A percentile compares a stretch with the other conserved stretches of the same genome.
These are phyloP conservation scores for Calocera viscosa DNA, from an alignment of 768 basidiomycete species.

Conservation along the genomic window DNA sequence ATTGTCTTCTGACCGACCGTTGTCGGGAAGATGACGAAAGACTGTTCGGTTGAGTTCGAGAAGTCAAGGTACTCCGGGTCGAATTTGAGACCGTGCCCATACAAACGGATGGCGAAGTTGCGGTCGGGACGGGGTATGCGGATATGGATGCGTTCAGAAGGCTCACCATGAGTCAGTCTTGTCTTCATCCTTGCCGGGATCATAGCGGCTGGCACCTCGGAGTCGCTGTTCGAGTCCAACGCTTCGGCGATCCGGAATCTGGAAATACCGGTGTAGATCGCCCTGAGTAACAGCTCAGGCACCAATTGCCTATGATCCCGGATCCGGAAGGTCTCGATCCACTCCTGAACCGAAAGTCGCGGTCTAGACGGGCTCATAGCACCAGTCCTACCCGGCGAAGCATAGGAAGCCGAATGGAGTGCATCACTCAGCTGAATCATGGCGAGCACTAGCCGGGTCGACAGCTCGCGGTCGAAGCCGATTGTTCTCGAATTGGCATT, in stretches of 20 bases:
- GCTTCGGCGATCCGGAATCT: conserved; percentile 46
- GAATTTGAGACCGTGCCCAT: conserved; percentile 77
- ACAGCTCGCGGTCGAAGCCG: conserved; percentile 71
- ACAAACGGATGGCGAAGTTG: conserved; percentile 66
- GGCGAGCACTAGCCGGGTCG: conserved; percentile 61
- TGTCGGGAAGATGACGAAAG: conserved; percentile 83
- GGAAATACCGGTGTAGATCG: conserved; percentile 62
- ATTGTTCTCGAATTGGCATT: conserved; percentile 71
- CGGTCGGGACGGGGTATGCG: conserved; percentile 76
- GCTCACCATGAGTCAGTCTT: conserved; percentile 72
- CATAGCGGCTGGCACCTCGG: conserved; percentile 42
- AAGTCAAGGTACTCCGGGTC: conserved; percentile 80
- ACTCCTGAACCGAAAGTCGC: conserved; percentile 60
- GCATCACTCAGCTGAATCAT: conserved; percentile 82
- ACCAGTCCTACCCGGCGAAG: conserved; percentile 8
- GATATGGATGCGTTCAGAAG: conserved; percentile 79
- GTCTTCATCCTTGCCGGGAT: conserved; percentile 44
- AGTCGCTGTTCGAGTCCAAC: conserved; percentile 33
- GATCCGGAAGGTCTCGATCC: conserved; percentile 68
- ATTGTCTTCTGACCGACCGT: conserved; percentile 72
- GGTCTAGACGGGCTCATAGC: conserved; percentile 31
- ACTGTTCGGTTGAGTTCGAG: conserved; percentile 59
- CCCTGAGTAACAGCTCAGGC: conserved; percentile 59
- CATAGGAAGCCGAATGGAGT: conserved; percentile 40
- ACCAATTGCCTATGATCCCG: conserved; percentile 61